Base-by-base conservation (phyloP, 78 protist genomes). In the Polysphondylium violaceum region DNA sequence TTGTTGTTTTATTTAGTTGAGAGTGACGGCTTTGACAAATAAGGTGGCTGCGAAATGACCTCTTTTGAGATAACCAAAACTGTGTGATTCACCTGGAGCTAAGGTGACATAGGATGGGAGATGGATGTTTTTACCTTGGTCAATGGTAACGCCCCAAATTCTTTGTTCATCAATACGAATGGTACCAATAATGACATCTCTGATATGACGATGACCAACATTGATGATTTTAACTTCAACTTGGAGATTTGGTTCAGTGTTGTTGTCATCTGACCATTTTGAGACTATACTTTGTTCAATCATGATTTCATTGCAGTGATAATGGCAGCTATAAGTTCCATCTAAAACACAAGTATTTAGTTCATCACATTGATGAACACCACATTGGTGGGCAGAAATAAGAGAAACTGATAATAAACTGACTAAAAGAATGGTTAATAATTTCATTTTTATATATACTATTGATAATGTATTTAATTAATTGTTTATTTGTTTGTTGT, bases 211-310 rank as follows among this genome's bases (percentile, higher is more conserved):
- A 23, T 38, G 75, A 23, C 59, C 51, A 3, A 2, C 25, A 47
- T 68, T 68, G 8, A 5, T 40, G 58, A 68, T 47, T 8, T 53
- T 68, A 58, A 68, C 75, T 44, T 68, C 53, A 25, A 68, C 75
- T 68, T 68, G 75, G n/a, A 44, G 40, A 33, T 68, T 44, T 44
- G 43, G 43, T 11, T 11, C 7, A 23, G 21, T n/a, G 25, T 58
- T 58, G 23, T 68, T 68, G 75, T 68, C 44, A 43, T 68, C 75
- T 44, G 75, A 7, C 75, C 75, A 68, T 43, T n/a, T 12, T 11
- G 17, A 36, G 27, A 44, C 29, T 2, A 68, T 33, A 53, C 44
- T 40, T 68, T 68, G 75, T 3, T 53, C 25, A 4, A 68, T 5
- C 1, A 25, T 44, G 1, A 44, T 58, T 19, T 68, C 7, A 11